phyloP scores from a whole-genome alignment of 495 filamentous ascomycete genomes.

The Antarctomyces pellizariae region DNA sequence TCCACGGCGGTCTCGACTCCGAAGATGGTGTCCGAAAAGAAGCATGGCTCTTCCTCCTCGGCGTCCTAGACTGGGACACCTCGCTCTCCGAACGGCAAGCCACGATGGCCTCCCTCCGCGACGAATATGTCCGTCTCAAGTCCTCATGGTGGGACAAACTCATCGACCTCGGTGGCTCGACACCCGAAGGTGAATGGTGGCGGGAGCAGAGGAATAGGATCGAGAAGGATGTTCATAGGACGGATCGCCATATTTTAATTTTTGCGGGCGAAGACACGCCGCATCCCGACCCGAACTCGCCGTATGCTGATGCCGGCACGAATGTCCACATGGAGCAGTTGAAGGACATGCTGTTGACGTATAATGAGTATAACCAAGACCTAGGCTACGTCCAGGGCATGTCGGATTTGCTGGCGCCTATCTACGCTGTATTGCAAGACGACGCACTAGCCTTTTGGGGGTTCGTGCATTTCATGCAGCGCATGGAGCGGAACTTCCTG shows the following conservation, averaged over 20 bases:
- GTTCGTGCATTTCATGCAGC: conserved; percentile 87
- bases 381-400: conserved; percentile 96
- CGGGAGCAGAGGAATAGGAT: conserved; percentile 83
- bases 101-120: conserved; percentile 59
- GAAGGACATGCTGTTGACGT: conserved; percentile 97
- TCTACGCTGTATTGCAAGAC: conserved; percentile 93
- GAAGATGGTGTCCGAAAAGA: conserved; percentile 86
- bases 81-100: conserved; percentile 57
- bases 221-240: conserved; percentile 98
- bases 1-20: conserved; percentile 78
- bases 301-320: conserved; percentile 73
- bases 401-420: conserved; percentile 86
- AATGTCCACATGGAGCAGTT: conserved; percentile 96
- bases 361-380: conserved; percentile 87
- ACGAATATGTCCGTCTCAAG: conserved; percentile 86
- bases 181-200: conserved; percentile 78
- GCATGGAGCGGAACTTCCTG: conserved; percentile 95
- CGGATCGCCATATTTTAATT: conserved; percentile 75
- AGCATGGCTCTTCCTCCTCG: conserved; percentile 86
- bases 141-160: conserved; percentile 92
- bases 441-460: conserved; percentile 94
- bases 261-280: conserved; percentile 93
- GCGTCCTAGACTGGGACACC: conserved; percentile 79
- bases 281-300: conserved; percentile 93
- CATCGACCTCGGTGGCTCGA: conserved; percentile 50